Percentiles rank a stretch among this genome's conserved stretches.
Conservation (phyloP, 2,329 filamentous ascomycete species). For the Fusarium sp. region DNA sequence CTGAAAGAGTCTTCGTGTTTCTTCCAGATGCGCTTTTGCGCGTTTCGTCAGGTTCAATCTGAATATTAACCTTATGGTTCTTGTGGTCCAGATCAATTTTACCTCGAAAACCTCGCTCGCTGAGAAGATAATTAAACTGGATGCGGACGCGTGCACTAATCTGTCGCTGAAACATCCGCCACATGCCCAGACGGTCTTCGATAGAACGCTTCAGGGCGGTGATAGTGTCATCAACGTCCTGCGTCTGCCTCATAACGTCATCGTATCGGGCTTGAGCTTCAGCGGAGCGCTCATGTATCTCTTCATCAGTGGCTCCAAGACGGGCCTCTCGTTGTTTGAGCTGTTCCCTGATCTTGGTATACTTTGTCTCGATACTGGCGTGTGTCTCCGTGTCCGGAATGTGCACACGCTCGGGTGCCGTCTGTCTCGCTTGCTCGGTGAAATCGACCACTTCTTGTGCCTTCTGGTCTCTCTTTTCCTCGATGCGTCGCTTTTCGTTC, state of each 20-base stretch:
- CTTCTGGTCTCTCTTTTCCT: conserved; percentile 61
- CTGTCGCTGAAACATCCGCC: conserved; percentile 81
- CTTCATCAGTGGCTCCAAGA: conserved; percentile 71
- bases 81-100: conserved; percentile 82
- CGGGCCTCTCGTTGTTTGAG: conserved; percentile 66
- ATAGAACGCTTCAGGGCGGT: conserved; percentile 68
- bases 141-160: conserved; percentile 89
- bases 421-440: conserved; percentile 62
- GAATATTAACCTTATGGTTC: conserved; percentile 78
- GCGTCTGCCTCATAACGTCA: conserved; percentile 56
- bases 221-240: conserved; percentile 56
- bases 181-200: conserved; percentile 75
- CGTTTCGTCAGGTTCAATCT: conserved; percentile 78
- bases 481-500: conserved; percentile 57
- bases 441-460: conserved; percentile 63
- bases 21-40: conserved; percentile 76
- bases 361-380: conserved; percentile 65
- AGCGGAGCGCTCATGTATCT: conserved; percentile 66
- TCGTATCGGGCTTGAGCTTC: conserved; percentile 57
- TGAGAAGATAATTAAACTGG: conserved; percentile 88
- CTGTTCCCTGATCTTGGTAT: conserved; percentile 66
- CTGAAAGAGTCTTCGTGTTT: conserved; percentile 91
- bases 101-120: conserved; percentile 89
- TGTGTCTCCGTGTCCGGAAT: conserved; percentile 74
- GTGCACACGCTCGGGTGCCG: conserved; percentile 67